phyloP scores from a whole-genome alignment of 345 rosid genomes.

The Gossypioides kirkii region DNA sequence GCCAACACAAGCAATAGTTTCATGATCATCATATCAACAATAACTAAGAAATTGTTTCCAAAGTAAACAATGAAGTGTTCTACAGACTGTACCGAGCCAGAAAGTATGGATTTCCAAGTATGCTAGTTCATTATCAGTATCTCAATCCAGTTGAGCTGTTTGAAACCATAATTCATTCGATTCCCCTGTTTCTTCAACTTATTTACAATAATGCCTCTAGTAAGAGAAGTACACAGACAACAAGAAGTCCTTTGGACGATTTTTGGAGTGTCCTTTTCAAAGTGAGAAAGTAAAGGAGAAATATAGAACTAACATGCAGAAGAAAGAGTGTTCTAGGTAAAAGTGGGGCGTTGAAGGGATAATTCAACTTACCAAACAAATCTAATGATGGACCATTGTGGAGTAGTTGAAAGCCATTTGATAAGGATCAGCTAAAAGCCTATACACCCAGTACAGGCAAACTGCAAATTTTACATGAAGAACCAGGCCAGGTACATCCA shows the following conservation, averaged over 20 bases:
- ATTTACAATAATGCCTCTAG: background rate
- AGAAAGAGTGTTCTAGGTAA: background rate
- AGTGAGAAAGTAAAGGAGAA: conserved; percentile 1
- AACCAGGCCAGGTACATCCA: background rate
- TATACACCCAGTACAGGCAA: background rate
- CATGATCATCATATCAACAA: too few relatives aligned
- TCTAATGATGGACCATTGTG: background rate
- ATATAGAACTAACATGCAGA: background rate
- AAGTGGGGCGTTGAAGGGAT: background rate
- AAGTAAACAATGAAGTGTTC: too few relatives aligned
- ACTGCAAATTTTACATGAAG: background rate
- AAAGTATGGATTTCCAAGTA: too few relatives aligned
- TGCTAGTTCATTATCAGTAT: too few relatives aligned
- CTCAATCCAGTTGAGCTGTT: too few relatives aligned
- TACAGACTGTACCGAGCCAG: too few relatives aligned
- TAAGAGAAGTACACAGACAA: background rate
- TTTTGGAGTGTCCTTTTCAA: background rate
- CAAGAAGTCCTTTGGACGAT: background rate
- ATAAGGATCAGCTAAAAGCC: conserved; percentile 1
- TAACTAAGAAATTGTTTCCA: too few relatives aligned
- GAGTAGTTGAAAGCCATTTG: background rate
- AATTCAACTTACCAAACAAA: background rate
- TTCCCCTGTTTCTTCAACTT: background rate
- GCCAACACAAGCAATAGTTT: too few relatives aligned
- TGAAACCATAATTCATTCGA: too few relatives aligned